Evolutionary conservation across 805 yeast genomes (phyloP).

Genomic region (Wickerhamiella spandovensis): DNA sequence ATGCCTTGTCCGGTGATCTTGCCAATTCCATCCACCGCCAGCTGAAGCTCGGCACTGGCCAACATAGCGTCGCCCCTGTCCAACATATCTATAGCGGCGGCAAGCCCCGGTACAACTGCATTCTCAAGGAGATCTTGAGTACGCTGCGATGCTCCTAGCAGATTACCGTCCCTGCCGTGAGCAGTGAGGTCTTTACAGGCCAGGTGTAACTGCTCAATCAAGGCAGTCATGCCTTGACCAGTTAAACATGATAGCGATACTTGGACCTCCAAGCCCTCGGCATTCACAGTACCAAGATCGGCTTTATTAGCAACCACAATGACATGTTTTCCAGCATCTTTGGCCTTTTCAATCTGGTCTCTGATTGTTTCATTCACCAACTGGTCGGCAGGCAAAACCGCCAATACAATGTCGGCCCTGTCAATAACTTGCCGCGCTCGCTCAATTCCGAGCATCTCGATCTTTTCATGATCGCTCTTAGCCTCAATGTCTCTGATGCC

Average conservation of each 20-base stretch:
- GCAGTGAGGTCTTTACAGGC: conserved; percentile 38
- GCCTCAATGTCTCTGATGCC: conserved; percentile 44
- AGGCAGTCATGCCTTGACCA: conserved; percentile 39
- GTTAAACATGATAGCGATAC: conserved; percentile 45
- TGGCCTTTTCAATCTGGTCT: conserved; percentile 10
- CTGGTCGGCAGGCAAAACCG: conserved; percentile 37
- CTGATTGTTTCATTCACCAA: conserved; percentile 5
- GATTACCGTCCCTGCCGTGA: conserved; percentile 38
- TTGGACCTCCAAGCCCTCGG: background rate
- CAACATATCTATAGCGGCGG: conserved; percentile 22
- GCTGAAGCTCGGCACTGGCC: conserved; percentile 62
- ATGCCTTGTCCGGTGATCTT: conserved; percentile 81
- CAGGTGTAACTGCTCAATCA: conserved; percentile 32
- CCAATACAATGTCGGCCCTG: conserved; percentile 55
- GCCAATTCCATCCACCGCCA: conserved; percentile 77
- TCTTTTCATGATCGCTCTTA: conserved; percentile 29
- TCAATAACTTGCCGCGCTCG: conserved; percentile 52
- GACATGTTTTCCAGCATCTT: conserved; percentile 13
- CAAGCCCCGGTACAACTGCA: conserved; percentile 65
- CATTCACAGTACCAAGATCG: conserved; percentile 13
- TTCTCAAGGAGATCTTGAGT: conserved; percentile 59
- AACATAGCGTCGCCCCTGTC: conserved; percentile 53
- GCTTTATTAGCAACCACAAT: conserved; percentile 24
- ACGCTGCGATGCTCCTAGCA: conserved; percentile 60
- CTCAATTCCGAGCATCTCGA: conserved; percentile 70